A percentile compares a stretch with the other conserved stretches of the same genome.
These are phyloP conservation scores for Venturia effusa DNA, from an alignment of 2,329 filamentous ascomycete genomes.

Conservation along the genomic window DNA sequence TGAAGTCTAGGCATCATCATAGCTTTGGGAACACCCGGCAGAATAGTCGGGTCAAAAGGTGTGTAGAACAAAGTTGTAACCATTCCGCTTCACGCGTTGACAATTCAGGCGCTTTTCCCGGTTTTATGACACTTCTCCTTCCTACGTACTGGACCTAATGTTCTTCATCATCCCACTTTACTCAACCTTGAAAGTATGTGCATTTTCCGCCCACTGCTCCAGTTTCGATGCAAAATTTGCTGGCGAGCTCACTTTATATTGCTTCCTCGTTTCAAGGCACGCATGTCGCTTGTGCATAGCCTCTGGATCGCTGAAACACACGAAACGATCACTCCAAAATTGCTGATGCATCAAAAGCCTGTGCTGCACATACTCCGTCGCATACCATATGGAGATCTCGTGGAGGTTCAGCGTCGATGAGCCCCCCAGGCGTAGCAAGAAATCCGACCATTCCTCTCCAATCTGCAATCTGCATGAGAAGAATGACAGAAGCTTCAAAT, in stretches of 20 bases:
- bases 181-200: background rate
- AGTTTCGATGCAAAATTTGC: background rate
- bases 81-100: background rate
- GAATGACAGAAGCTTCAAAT: background rate
- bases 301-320: background rate
- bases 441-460: background rate
- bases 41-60: background rate
- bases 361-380: background rate
- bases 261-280: background rate
- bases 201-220: background rate
- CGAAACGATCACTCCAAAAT: background rate
- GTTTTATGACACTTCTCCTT: background rate
- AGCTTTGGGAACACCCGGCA: background rate
- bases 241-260: background rate
- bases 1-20: background rate
- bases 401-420: background rate
- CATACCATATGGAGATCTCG: background rate
- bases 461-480: background rate
- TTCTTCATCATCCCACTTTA: too few species aligned
- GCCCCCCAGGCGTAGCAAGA: background rate
- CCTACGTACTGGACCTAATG: background rate
- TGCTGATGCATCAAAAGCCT: background rate
- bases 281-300: background rate
- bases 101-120: background rate
- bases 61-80: background rate